Evolutionary conservation across 140 eudicot genomes (phyloP), one percentile per base, ranked within the genome.

Genomic region (Cichorium intybus): DNA sequence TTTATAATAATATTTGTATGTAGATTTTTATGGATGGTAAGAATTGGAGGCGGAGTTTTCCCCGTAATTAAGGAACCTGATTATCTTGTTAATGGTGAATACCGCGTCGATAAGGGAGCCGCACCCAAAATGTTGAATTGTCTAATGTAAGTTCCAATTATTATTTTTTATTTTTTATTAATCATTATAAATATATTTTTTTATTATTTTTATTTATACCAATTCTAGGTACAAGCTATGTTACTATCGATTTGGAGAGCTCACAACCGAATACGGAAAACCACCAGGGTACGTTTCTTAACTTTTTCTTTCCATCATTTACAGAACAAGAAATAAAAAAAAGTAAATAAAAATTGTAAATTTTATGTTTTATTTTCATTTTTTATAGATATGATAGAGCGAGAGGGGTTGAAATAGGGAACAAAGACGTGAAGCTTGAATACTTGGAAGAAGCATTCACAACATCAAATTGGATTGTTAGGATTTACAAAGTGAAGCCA

Each of bases 1-100:
- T 18, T 24, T 71, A 21, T 34, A 15, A 22, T 16, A 24, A 65
- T 33, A 39, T 60, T 24, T 70, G 31, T 60, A 3, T 67, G 41
- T 67, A 90, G 98, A 79, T 92, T 92, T 74, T 75, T 92, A 72
- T 92, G 98, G 98, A 92, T 92, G 98, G 98, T 92, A 67, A 85
- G 97, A 80, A 90, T 90, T 64, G 98, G 98, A 62, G 98, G 98
- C 16, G 95, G 96, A 15, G 98, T 92, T 62, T 92, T 88, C 59
- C 98, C 98, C 53, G 88, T 88, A 63, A 92, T 92, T 58, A 92
- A 92, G 79, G 98, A 92, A 72, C 98, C 98, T 46, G 98, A 92
- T 77, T 93, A 88, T 82, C 99, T 93, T 80, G 95, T 88, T 62
- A 88, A 88, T 69, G 99, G 96, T 58, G 97, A 85, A 78, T 88